These are phyloP conservation scores for Crucibulum laeve DNA, from an alignment of 768 basidiomycete genomes.

Conservation along the genomic window DNA sequence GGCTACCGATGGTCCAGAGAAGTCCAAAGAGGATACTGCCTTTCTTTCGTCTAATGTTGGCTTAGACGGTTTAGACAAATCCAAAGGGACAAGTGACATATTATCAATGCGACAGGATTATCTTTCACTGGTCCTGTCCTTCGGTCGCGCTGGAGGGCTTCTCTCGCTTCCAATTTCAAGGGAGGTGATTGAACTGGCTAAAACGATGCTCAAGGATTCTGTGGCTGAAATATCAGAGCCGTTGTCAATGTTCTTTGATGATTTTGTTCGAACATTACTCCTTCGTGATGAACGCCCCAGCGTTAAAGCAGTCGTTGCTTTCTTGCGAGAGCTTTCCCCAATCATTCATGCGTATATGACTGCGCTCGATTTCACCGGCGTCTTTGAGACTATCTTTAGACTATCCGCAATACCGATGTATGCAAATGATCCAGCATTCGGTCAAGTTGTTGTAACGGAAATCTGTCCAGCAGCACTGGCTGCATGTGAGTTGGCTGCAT, in stretches of 20 bases:
- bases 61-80: slow-evolving; percentile 34
- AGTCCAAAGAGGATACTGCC: slow-evolving; percentile 22
- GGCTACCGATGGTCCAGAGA: slow-evolving; percentile 26
- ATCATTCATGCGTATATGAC: slow-evolving; percentile 46
- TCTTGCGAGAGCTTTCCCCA: slow-evolving; percentile 54
- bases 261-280: slow-evolving; percentile 46
- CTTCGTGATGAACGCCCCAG: slow-evolving; percentile 38
- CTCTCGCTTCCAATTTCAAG: slow-evolving; percentile 33
- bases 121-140: slow-evolving; percentile 47
- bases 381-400: slow-evolving; percentile 46
- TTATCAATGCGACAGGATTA: slow-evolving; percentile 62
- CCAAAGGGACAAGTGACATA: slow-evolving; percentile 49
- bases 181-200: slow-evolving; percentile 52
- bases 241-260: slow-evolving; percentile 49
- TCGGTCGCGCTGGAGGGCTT: slow-evolving; percentile 47
- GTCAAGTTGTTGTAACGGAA: slow-evolving; percentile 38
- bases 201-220: slow-evolving; percentile 51
- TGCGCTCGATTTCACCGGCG: slow-evolving; percentile 51
- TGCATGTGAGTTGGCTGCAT: slow-evolving; percentile 41
- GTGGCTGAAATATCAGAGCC: slow-evolving; percentile 26
- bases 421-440: slow-evolving; percentile 48
- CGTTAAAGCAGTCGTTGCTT: slow-evolving; percentile 43
- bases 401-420: slow-evolving; percentile 43
- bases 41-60: slow-evolving; percentile 18
- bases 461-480: slow-evolving; percentile 42